A percentile compares a stretch with the other conserved stretches of the same genome.
phyloP scores from a whole-genome alignment of 495 filamentous ascomycete genomes.

The Penicillium taxi region DNA sequence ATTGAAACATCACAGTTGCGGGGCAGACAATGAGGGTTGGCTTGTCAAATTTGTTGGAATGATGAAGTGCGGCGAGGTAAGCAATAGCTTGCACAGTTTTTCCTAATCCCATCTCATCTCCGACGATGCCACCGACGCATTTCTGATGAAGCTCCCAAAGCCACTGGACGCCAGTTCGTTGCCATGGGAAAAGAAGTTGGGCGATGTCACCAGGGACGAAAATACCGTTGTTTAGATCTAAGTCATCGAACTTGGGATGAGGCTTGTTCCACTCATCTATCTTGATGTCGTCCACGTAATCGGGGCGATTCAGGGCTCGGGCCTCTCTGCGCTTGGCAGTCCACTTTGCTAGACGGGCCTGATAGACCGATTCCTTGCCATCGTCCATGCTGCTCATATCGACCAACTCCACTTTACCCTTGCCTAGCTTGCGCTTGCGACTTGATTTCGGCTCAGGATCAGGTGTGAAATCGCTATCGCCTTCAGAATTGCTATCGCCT shows the following conservation, averaged over 20 bases:
- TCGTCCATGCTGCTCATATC: conserved; percentile 79
- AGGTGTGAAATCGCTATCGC: conserved; percentile 31
- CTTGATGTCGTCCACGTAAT: conserved; percentile 15
- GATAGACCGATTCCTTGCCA: conserved; percentile 80
- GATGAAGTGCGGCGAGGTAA: conserved; percentile 82
- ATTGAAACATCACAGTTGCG: conserved; percentile 89
- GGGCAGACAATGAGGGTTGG: conserved; percentile 86
- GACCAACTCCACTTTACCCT: conserved; percentile 43
- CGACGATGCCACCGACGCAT: conserved; percentile 86
- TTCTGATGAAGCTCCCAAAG: conserved; percentile 88
- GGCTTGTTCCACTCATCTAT: conserved; percentile 76
- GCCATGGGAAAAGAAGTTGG: conserved; percentile 85
- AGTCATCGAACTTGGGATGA: conserved; percentile 69
- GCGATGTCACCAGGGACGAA: conserved; percentile 86
- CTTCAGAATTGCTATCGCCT: conserved; percentile 26
- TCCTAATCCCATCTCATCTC: conserved; percentile 96
- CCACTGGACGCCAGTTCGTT: conserved; percentile 94
- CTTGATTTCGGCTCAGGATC: conserved; percentile 22
- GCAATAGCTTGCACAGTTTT: conserved; percentile 94
- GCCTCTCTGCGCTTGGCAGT: conserved; percentile 58
- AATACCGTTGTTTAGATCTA: conserved; percentile 63
- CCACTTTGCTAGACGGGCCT: conserved; percentile 70
- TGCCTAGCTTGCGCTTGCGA: conserved; percentile 31
- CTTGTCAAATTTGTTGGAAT: conserved; percentile 73
- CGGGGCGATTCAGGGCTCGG: conserved; percentile 39